These are phyloP conservation scores for Trichoderma simmonsii DNA, from an alignment of 2,329 filamentous ascomycete genomes.

Conservation along the genomic window DNA sequence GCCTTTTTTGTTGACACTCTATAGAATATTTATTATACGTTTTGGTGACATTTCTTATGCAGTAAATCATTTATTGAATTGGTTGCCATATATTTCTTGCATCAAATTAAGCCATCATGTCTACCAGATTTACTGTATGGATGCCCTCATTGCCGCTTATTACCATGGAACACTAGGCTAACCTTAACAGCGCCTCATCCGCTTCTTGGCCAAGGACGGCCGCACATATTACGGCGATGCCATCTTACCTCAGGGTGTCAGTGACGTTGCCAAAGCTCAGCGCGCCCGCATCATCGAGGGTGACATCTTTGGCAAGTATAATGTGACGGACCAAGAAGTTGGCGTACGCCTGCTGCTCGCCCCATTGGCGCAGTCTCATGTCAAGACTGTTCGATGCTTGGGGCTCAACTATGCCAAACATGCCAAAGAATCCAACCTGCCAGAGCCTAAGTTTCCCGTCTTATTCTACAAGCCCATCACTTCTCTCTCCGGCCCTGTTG, in stretches of 20 bases:
- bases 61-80: background rate
- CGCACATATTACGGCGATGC: constrained; percentile 71
- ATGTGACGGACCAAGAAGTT: constrained; percentile 60
- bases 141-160: background rate
- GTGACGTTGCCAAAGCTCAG: constrained; percentile 58
- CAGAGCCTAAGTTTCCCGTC: constrained; percentile 67
- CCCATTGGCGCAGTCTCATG: constrained; percentile 60
- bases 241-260: constrained; percentile 59
- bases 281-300: constrained; percentile 62
- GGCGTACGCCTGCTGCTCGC: constrained; percentile 57
- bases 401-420: constrained; percentile 72
- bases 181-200: constrained; percentile 63
- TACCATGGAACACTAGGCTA: background rate
- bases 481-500: constrained; percentile 60
- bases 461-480: constrained; percentile 66
- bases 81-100: background rate
- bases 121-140: constrained; percentile 15
- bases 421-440: constrained; percentile 65
- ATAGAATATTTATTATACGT: background rate
- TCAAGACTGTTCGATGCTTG: constrained; percentile 65
- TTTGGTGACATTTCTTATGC: background rate
- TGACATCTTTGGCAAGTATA: constrained; percentile 62
- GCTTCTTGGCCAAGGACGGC: constrained; percentile 70
- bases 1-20: background rate
- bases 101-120: background rate